Evolutionary conservation across 495 filamentous ascomycete genomes (phyloP), one percentile per base, ranked within the genome.

Genomic region (Lasiosphaeria hispida): DNA sequence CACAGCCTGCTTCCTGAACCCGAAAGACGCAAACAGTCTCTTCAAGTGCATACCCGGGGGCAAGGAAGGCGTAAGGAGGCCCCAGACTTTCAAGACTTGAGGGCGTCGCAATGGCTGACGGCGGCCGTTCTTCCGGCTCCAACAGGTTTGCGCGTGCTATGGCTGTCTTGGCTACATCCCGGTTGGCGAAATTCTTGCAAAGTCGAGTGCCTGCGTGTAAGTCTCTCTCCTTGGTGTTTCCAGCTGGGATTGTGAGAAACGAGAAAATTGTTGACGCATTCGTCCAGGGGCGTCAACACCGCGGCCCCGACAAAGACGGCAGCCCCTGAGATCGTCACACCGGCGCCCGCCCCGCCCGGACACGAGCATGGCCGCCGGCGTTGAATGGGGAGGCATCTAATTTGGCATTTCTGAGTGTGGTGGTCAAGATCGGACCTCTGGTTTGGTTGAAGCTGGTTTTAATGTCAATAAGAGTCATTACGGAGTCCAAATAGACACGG

Each of bases 1-100:
- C 48, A 66, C 63, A 1, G 63, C 61, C 15, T 66, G 63, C 7
- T 66, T 66, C 5, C 8, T 66, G 0, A 59, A 66, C 4, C 55
- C 60, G 11, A 48, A 35, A 5, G 57, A 55, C 17, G 50, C 60
- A 3, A 30, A 62, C 35, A 48, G 18, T 14, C 14, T 43, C 14
- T 43, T 43, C 13, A 58, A 35, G 10, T 66, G 63, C 14, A 63
- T 66, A 0, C 7, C 57, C 4, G 61, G 63, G 0, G 61, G 63
- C 3, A 35, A 45, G 13, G 56, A 53, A 10, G 61, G 61, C 0
- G 63, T 66, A 58, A 41, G 10, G 7, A 42, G 35, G 1, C 8
- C 8, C 1, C 13, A 1, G 4, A 7, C n/a, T 34, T 37, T 11
- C 15, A 10, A 42, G 19, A n/a, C 18, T 53, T 13, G 49, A 7